A percentile compares a stretch with the other conserved stretches of the same genome.
Conservation (phyloP, 2,329 filamentous ascomycete genomes). For the Sclerotinia trifoliorum region DNA sequence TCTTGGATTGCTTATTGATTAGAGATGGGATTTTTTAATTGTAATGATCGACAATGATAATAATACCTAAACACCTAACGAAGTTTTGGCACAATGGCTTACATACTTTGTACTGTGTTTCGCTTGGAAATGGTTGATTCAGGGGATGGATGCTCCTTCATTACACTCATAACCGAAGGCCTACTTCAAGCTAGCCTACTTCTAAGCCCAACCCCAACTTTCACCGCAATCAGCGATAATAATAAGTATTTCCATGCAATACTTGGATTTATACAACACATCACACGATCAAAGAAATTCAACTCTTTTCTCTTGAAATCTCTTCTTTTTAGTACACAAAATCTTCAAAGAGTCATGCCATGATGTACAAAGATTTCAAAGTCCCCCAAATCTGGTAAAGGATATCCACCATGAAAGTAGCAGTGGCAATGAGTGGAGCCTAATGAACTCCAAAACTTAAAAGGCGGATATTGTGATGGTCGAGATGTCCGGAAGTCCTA, state of each 20-base stretch:
- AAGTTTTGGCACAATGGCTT: not conserved
- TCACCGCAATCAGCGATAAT: not conserved
- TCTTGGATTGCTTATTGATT: not conserved
- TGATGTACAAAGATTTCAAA: not conserved
- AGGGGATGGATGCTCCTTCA: not conserved
- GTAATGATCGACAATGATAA: not conserved
- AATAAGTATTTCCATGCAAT: not conserved
- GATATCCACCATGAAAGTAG: not conserved
- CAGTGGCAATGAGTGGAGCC: conserved; percentile 3
- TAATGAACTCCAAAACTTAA: not conserved
- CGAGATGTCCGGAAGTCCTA: conserved; percentile 16
- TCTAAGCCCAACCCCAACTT: not conserved
- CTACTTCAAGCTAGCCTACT: not conserved
- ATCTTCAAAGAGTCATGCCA: conserved; percentile 14
- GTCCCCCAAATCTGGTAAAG: not conserved
- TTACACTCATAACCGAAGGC: not conserved
- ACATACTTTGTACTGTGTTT: no score
- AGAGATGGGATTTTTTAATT: not conserved
- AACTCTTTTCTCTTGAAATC: not conserved
- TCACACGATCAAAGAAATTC: conserved; percentile 1
- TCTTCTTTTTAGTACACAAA: conserved; percentile 2
- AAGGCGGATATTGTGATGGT: conserved; percentile 9
- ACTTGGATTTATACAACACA: not conserved
- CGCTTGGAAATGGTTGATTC: not conserved
- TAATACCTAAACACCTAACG: not conserved